A percentile compares a stretch with the other conserved stretches of the same genome.
Conservation (phyloP, 73 alveolate species). For the Paramecium pentaurelia region DNA sequence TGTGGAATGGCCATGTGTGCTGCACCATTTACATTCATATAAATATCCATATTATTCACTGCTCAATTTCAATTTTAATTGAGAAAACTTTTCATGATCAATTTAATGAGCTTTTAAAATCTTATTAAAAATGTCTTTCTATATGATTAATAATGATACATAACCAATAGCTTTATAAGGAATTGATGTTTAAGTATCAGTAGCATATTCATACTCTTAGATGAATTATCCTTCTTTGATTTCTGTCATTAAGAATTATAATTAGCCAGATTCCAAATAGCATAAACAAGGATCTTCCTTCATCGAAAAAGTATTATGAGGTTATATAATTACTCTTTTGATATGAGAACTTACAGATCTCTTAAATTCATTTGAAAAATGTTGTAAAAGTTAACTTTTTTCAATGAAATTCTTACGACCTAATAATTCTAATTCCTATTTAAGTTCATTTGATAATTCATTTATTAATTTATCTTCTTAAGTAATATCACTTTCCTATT, state of each 20-base stretch:
- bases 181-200: background rate
- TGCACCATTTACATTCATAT: background rate
- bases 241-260: background rate
- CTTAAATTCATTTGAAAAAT: background rate
- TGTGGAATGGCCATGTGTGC: background rate
- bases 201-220: background rate
- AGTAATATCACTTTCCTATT: conserved; percentile 8
- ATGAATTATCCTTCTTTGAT: background rate
- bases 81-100: background rate
- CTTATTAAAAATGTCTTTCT: background rate
- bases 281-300: background rate
- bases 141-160: background rate
- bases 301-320: conserved; percentile 5
- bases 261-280: conserved; percentile 4
- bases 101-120: background rate
- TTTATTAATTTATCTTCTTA: conserved; percentile 40
- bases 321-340: conserved; percentile 24
- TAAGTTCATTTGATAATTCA: conserved; percentile 50
- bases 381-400: background rate
- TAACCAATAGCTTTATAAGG: conserved; percentile 18
- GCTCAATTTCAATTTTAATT: background rate
- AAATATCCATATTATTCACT: background rate
- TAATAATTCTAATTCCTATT: conserved; percentile 17
- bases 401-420: background rate
- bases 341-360: background rate